Base-by-base conservation (phyloP, 2,329 filamentous ascomycete genomes). In the Colletotrichum horii region DNA sequence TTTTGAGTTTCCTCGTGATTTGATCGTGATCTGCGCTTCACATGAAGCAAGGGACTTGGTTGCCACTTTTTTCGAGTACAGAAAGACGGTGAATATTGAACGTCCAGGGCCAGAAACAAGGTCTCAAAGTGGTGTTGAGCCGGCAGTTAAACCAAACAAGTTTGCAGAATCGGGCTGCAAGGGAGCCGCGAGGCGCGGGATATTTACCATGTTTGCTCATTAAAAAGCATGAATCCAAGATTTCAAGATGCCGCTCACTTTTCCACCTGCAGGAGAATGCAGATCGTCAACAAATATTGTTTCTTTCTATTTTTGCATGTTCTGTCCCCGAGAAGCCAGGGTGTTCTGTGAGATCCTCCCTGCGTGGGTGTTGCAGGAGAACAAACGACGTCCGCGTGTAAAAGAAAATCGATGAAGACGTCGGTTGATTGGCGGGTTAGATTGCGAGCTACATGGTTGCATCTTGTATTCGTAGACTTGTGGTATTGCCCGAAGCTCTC, bases 371-470 rank as follows among this genome's bases (percentile, higher is more conserved):
- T n/a, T 12, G 5, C 12, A 19, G 36, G 38, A 43, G 38, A n/a
- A 43, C 19, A n/a, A 43, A 6, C 38, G 5, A 4, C 0, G 19
- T 43, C 36, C 36, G 36, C 36, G 9, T 43, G 38, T 11, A 43
- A 3, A 43, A n/a, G 38, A 6, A 43, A n/a, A 3, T 3, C 9
- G 19, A 43, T 0, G 8, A 12, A 19, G 38, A 2, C 2, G 16
- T 43, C 0, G 5, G 9, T n/a, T 43, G 38, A 3, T n/a, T 6
- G 36, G 2, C 3, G 1, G 1, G 19, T n/a, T 3, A n/a, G 3
- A 48, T 22, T 22, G n/a, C n/a, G 43, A 48, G 43, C 43, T 52
- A 22, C 43, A 8, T 52, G 6, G 6, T 52, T 52, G 43, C n/a
- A 48, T 48, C 43, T n/a, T 1, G 36, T 5, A 19, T 8, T 19